Base-by-base conservation (phyloP, 1,139 yeast species). In the Taphrina communis region DNA sequence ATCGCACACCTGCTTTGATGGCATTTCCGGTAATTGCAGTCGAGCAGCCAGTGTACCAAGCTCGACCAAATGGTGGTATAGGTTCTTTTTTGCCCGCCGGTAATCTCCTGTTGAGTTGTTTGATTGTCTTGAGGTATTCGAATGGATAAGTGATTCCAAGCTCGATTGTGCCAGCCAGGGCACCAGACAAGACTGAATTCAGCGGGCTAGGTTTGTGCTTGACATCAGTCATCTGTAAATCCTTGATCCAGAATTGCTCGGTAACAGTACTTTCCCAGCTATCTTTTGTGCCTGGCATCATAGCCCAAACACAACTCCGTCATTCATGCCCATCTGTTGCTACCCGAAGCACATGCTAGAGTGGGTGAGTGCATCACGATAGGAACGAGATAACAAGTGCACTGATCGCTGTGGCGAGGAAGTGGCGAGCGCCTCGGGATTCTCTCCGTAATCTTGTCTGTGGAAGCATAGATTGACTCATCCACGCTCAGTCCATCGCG, bases 11-110 rank as follows among this genome's bases (percentile, higher is more conserved):
- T 0, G 99, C 98, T 78, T 94, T 94, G 70, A 90, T 94, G 0
- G 98, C 93, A 77, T 94, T 94, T 41, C 99, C 99, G 39, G 93
- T 89, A 51, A 93, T 96, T 75, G 92, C 91, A 0, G 98, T 97
- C 0, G 97, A 97, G 81, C 98, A 93, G n/a, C 99, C 99, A 1
- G 93, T 93, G 76, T 94, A 94, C 97, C 5, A 85, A 82, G 74
- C 83, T 86, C 17, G 90, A 91, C 82, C 11, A 96, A 88, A 46
- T 6, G 69, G 71, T 50, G 67, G 66, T 6, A 69, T 19, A 17
- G 60, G 62, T 19, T 70, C 65, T 59, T 55, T 66, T n/a, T 44
- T 17, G 25, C 67, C 70, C 19, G 62, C 69, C 72, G 70, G 71
- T 70, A 84, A 60, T 81, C 87, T 21, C 90, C 59, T 53, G 41